Conservation (phyloP, 306 rosid species). For the Geum urbanum region DNA sequence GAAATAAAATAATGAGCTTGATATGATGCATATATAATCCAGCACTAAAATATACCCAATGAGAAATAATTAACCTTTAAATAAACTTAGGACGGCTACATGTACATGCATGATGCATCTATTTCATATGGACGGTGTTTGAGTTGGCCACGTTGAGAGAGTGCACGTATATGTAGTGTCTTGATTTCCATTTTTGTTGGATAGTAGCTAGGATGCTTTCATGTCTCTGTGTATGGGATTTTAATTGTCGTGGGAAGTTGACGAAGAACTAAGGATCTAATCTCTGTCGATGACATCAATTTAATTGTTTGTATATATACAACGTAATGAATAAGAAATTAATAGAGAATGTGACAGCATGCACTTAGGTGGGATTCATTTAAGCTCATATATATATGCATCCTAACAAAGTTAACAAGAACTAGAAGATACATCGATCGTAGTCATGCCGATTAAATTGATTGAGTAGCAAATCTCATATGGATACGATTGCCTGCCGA, state of each 20-base stretch:
- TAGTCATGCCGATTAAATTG: background rate
- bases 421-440: background rate
- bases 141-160: conserved; percentile 51
- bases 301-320: background rate
- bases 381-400: background rate
- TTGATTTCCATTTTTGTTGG: conserved; percentile 14
- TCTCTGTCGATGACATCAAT: conserved; percentile 11
- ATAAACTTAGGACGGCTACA: conserved; percentile 15
- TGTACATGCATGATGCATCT: background rate
- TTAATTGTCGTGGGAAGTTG: background rate
- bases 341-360: background rate
- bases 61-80: background rate
- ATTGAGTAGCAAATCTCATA: too few relatives aligned
- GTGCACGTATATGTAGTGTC: background rate
- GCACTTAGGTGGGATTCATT: background rate
- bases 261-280: background rate
- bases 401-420: background rate
- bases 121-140: conserved; percentile 14
- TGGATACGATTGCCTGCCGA: too few relatives aligned
- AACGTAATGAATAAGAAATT: background rate
- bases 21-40: background rate
- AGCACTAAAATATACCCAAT: background rate
- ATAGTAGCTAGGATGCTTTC: background rate
- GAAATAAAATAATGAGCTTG: background rate
- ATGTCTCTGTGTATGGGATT: background rate